Evolutionary conservation across 345 rosid genomes (phyloP).

Genomic region (Melaleuca quinquenervia): DNA sequence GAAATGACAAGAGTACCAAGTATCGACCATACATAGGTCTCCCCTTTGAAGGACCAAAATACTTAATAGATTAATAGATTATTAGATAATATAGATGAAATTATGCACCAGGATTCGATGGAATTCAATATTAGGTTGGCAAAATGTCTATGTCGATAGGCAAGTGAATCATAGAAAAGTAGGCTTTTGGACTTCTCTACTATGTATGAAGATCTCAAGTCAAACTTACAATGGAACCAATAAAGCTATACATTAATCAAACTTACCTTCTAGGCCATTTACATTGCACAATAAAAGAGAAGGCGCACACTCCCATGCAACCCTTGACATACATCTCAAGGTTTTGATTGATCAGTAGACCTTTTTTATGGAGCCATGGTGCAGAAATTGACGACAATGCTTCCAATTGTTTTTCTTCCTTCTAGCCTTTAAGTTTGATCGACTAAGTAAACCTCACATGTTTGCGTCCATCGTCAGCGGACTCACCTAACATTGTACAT

Average conservation of each 20-base stretch:
- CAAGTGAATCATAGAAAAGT: too few species aligned
- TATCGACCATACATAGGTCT: not conserved
- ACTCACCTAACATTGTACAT: not conserved
- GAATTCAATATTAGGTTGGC: too few species aligned
- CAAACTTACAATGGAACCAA: too few species aligned
- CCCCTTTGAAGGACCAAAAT: too few species aligned
- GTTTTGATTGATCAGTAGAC: not conserved
- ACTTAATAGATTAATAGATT: too few species aligned
- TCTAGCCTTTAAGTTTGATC: not conserved
- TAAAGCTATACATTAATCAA: too few species aligned
- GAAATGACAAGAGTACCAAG: not conserved
- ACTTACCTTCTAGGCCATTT: too few species aligned
- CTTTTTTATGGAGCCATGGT: not conserved
- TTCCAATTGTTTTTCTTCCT: not conserved
- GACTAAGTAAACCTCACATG: not conserved
- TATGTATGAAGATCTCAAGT: too few species aligned
- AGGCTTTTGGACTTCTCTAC: too few species aligned
- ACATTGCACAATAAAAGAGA: not conserved
- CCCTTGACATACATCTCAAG: not conserved
- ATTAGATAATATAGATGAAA: too few species aligned
- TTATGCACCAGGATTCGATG: too few species aligned
- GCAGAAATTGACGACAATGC: not conserved
- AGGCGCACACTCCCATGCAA: not conserved
- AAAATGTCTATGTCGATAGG: too few species aligned
- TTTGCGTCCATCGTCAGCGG: not conserved